Evolutionary conservation across 768 basidiomycete genomes (phyloP), one percentile per base, ranked within the genome.

Genomic region (Sarcodon aspratus): DNA sequence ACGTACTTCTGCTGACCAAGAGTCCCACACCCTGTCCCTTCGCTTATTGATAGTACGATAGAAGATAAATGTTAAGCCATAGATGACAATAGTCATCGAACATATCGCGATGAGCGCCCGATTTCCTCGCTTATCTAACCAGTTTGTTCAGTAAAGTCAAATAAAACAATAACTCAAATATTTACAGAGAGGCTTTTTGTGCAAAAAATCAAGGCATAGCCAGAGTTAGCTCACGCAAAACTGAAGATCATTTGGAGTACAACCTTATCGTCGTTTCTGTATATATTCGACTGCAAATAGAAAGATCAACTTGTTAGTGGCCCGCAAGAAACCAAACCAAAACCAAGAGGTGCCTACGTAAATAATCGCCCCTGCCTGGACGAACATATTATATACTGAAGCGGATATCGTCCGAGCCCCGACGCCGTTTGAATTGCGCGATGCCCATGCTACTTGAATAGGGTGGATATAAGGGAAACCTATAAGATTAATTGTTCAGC

Each of bases 301-400:
- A 10, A 11, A n/a, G 21, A 37, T n/a, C 46, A 6, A 17, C 13
- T n/a, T 15, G 9, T 15, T 36, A 27, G 40, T 9, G 31, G 11
- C 12, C 40, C n/a, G n/a, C n/a, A n/a, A n/a, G n/a, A n/a, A n/a
- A n/a, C n/a, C 69, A 47, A 18, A 52, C 37, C 17, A 52, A 18
- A 48, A 17, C 11, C 10, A 12, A 59, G 63, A n/a, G n/a, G n/a
- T n/a, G 55, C 57, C 68, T 68, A 59, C 71, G 67, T 49, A 45
- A 13, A 74, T 62, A 43, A 79, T 73, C 8, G 66, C 69, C 7
- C 74, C 75, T 3, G 74, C 74, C 58, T 82, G 79, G 11, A 81
- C 79, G 54, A 75, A 76, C 74, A 82, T 80, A 54, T 81, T 83
- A 60, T 83, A 82, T 27, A 78, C 62, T 1, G 68, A 66, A 7